phyloP scores from a whole-genome alignment of 1,284 basidiomycete species.

The Ceratobasidium sp. region DNA sequence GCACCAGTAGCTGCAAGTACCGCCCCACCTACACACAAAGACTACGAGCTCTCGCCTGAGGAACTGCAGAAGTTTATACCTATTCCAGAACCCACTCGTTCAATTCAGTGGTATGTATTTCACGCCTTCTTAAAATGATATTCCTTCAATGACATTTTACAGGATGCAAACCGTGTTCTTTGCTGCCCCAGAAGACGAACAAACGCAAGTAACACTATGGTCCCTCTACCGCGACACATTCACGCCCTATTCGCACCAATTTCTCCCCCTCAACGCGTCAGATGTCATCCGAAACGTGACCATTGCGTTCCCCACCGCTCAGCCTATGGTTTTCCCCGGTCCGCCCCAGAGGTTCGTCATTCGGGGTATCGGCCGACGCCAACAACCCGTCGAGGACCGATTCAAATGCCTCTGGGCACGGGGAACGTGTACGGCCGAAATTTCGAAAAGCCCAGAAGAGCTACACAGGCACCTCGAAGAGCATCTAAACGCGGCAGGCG shows the following conservation, averaged over 20 bases:
- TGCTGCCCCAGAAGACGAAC: conserved; percentile 74
- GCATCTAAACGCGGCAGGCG: conserved; percentile 63
- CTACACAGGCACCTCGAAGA: conserved; percentile 73
- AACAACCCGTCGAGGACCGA: conserved; percentile 67
- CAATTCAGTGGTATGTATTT: conserved; percentile 76
- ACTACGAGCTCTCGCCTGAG: conserved; percentile 74
- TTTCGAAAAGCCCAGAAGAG: conserved; percentile 67
- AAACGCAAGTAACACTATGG: conserved; percentile 93
- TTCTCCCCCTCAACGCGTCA: conserved; percentile 76
- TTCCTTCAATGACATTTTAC: conserved; percentile 43
- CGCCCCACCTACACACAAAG: conserved; percentile 61
- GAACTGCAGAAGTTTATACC: conserved; percentile 72
- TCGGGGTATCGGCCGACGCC: conserved; percentile 74
- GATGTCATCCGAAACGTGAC: conserved; percentile 91
- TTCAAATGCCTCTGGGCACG: conserved; percentile 80
- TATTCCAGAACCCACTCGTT: conserved; percentile 78
- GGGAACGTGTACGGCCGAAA: conserved; percentile 65
- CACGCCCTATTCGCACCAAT: conserved; percentile 66
- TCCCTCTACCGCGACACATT: conserved; percentile 85
- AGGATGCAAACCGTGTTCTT: conserved; percentile 90
- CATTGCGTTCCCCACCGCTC: conserved; percentile 80
- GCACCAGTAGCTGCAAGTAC: conserved; percentile 71
- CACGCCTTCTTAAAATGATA: conserved; percentile 24
- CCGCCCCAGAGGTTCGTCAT: conserved; percentile 82
- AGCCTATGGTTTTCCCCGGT: conserved; percentile 84